Evolutionary conservation across 2,329 filamentous ascomycete genomes (phyloP), one percentile per base, ranked within the genome.

Genomic region (Fusarium citri): DNA sequence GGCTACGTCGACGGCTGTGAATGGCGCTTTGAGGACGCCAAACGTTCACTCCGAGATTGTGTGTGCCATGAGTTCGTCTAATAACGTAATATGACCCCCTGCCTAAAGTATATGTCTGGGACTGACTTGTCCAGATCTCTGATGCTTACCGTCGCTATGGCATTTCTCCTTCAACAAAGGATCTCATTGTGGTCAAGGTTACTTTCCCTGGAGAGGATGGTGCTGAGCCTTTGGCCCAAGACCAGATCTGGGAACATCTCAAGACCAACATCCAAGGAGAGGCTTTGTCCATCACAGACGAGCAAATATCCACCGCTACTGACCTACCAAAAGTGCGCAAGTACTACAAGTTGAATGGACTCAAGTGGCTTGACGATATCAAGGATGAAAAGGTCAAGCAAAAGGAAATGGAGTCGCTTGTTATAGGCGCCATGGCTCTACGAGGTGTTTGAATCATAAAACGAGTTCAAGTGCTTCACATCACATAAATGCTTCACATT

Each of bases 41-140:
- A 97, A 97, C 73, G 89, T 97, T 7, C 94, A 97, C 79, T 94
- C 93, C 0, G 94, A 98, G 80, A 91, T 94, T 59, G 94, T 98
- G 30, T 91, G 92, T 72, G 90, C 89, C 6, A 83, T 98, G 46
- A 94, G 90, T 63, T 87, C 92, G 1, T 94, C 92, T 68, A 95
- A 94, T 78, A 97, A 97, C 79, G 92, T 94, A 78, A 69, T 66
- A 30, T 47, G 30, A 16, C 41, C 49, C 49, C 61, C 45, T 40
- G 45, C 8, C 18, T 9, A 18, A 8, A 8, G 15, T 28, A 26
- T 47, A 23, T 34, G 25, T 20, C 48, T 20, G n/a, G 51, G 53
- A 47, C 64, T 65, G 50, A 71, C 68, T 48, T 48, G 6, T 31
- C 9, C 54, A 97, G 94, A 98, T 99, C 76, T 88, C 94, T 54